A percentile compares a stretch with the other conserved stretches of the same genome.
These are phyloP conservation scores for Pleurotus pulmonarius DNA, from an alignment of 768 basidiomycete species.

Conservation along the genomic window DNA sequence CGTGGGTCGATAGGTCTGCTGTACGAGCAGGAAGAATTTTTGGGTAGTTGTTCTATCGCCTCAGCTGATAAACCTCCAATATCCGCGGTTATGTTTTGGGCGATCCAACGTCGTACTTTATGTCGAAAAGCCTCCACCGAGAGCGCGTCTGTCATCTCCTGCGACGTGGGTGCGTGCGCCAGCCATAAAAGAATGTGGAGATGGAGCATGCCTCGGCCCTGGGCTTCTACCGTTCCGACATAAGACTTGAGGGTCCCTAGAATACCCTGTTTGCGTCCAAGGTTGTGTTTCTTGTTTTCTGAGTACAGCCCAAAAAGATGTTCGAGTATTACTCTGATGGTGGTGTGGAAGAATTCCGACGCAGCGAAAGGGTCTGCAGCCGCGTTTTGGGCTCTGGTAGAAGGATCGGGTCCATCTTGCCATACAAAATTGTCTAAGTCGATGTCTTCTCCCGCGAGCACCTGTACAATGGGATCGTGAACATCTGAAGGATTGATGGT, in stretches of 20 bases:
- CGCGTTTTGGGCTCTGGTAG: slow-evolving; percentile 22
- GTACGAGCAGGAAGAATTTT: slow-evolving; percentile 24
- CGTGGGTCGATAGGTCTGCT: slow-evolving; percentile 30
- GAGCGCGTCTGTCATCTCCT: too few species aligned
- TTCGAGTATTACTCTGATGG: slow-evolving; percentile 24
- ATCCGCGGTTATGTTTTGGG: too few species aligned
- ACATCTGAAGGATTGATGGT: slow-evolving; percentile 38
- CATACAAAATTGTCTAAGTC: slow-evolving; percentile 30
- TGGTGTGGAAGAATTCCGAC: slow-evolving; percentile 34
- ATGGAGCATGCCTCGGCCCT: slow-evolving; percentile 33
- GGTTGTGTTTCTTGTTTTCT: slow-evolving; percentile 33
- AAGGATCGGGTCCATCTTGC: slow-evolving; percentile 17
- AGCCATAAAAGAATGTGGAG: slow-evolving; percentile 31
- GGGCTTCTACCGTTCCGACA: slow-evolving; percentile 33
- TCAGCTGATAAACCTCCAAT: slow-evolving; percentile 14
- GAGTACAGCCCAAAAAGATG: slow-evolving; percentile 25
- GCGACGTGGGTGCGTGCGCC: too few species aligned
- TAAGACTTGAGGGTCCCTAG: slow-evolving; percentile 28
- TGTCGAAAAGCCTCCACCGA: too few species aligned
- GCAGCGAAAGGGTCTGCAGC: slow-evolving; percentile 33
- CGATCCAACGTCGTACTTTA: too few species aligned
- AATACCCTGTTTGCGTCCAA: slow-evolving; percentile 20
- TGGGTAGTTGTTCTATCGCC: slow-evolving; percentile 13
- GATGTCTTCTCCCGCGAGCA: slow-evolving; percentile 32
- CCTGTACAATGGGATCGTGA: slow-evolving; percentile 36